Conservation (phyloP, 192 early-diverging fungal species). For the Coemansia sp. region DNA sequence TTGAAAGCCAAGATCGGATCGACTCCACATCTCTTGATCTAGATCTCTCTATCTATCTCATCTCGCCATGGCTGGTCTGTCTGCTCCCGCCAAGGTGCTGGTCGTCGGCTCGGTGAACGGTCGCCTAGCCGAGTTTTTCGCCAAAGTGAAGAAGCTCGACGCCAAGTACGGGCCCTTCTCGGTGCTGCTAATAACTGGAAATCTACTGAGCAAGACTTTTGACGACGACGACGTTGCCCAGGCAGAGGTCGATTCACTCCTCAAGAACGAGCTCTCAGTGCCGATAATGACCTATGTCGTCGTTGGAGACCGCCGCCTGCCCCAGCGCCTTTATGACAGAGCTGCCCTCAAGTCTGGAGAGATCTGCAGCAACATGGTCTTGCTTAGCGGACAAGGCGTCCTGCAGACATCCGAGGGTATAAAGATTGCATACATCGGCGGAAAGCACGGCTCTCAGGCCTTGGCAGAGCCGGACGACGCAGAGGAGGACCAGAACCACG, state of each 20-base stretch:
- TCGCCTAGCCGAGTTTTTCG: constrained; percentile 62
- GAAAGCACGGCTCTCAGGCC: constrained; percentile 18
- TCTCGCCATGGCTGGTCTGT: background rate
- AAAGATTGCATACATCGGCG: constrained; percentile 50
- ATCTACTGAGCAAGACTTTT: constrained; percentile 63
- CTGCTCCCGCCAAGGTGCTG: constrained; percentile 43
- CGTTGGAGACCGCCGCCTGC: constrained; percentile 62
- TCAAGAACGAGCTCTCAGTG: constrained; percentile 59
- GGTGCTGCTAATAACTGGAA: constrained; percentile 73
- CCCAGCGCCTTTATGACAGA: constrained; percentile 54
- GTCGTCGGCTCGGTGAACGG: constrained; percentile 77
- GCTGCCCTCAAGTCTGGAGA: constrained; percentile 64
- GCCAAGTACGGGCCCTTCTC: constrained; percentile 86
- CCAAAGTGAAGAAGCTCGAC: constrained; percentile 73
- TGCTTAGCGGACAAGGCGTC: constrained; percentile 59
- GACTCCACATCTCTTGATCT: background rate
- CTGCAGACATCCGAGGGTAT: constrained; percentile 50
- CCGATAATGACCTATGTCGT: constrained; percentile 77
- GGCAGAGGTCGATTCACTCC: constrained; percentile 54
- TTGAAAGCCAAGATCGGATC: background rate
- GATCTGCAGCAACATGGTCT: constrained; percentile 71
- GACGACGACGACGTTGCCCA: constrained; percentile 33
- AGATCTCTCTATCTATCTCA: background rate
- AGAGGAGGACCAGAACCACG: background rate
- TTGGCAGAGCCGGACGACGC: background rate